Conservation (phyloP, 768 basidiomycete genomes). For the Tylopilus sp. region DNA sequence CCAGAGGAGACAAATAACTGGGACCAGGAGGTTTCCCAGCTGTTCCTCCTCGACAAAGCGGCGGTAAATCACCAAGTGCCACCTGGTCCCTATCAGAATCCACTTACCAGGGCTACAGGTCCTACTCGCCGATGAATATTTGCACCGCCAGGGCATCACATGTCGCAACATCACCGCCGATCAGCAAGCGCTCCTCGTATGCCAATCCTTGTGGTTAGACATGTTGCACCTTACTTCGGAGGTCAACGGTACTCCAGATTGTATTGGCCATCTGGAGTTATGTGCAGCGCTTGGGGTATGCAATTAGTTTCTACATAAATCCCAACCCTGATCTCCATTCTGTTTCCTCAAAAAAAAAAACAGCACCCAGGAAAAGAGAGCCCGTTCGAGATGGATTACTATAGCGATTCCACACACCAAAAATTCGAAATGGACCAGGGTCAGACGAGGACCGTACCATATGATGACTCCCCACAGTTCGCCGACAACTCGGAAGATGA, state of each 20-base stretch:
- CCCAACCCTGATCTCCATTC: background rate
- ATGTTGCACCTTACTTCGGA: background rate
- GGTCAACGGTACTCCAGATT: too few species aligned
- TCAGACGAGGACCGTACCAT: too few species aligned
- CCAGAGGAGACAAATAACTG: background rate
- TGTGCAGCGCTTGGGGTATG: background rate
- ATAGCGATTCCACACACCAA: background rate
- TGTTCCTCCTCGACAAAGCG: background rate
- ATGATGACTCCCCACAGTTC: too few species aligned
- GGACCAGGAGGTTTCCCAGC: background rate
- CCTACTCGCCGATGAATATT: too few species aligned
- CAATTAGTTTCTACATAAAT: background rate
- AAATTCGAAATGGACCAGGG: background rate
- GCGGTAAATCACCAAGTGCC: background rate
- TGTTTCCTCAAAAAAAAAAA: too few species aligned
- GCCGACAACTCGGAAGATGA: background rate
- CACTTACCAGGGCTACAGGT: background rate
- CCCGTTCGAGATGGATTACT: background rate
- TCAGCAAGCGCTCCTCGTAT: background rate
- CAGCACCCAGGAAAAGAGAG: background rate
- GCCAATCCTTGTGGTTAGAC: background rate
- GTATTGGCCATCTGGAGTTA: too few species aligned
- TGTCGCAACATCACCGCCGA: background rate
- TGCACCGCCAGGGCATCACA: background rate
- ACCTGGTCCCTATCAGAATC: background rate